Evolutionary conservation across 306 rosid genomes (phyloP).

Genomic region (Begonia loranthoides): DNA sequence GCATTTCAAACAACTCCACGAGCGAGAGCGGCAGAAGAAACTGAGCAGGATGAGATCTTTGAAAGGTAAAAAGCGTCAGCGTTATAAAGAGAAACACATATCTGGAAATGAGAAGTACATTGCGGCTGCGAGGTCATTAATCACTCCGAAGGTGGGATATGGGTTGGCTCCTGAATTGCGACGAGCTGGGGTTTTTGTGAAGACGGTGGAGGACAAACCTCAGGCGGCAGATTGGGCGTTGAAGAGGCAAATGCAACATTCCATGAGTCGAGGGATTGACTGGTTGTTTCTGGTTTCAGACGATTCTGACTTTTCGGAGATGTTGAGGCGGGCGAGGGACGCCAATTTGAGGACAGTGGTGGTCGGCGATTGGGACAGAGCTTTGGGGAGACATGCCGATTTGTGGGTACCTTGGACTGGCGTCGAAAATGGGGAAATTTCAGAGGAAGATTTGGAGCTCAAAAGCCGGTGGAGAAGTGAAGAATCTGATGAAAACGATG

Average conservation of each 20-base stretch:
- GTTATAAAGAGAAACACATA: constrained; percentile 39
- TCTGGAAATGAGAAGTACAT: constrained; percentile 43
- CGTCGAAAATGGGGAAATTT: constrained; percentile 64
- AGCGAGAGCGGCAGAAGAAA: constrained; percentile 65
- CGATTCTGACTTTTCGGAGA: constrained; percentile 68
- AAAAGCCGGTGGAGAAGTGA: constrained; percentile 14
- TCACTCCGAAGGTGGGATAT: constrained; percentile 54
- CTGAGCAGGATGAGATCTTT: constrained; percentile 34
- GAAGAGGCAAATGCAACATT: constrained; percentile 79
- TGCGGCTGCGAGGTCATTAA: constrained; percentile 46
- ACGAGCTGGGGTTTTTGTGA: constrained; percentile 77
- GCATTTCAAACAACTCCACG: constrained; percentile 62
- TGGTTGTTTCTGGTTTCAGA: constrained; percentile 79
- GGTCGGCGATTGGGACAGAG: constrained; percentile 64
- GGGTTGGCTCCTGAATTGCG: constrained; percentile 71
- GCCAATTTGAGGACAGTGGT: constrained; percentile 68
- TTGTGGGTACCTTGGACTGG: constrained; percentile 83
- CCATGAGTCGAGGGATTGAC: constrained; percentile 72
- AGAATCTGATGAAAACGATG: constrained; percentile 19
- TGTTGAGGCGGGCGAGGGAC: constrained; percentile 64
- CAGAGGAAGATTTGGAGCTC: constrained; percentile 35
- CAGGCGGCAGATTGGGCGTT: constrained; percentile 86
- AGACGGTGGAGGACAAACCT: constrained; percentile 72
- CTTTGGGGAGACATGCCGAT: constrained; percentile 61
- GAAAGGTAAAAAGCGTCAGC: constrained; percentile 57